Base-by-base conservation (phyloP, 768 basidiomycete genomes). In the Boletellus ananas region DNA sequence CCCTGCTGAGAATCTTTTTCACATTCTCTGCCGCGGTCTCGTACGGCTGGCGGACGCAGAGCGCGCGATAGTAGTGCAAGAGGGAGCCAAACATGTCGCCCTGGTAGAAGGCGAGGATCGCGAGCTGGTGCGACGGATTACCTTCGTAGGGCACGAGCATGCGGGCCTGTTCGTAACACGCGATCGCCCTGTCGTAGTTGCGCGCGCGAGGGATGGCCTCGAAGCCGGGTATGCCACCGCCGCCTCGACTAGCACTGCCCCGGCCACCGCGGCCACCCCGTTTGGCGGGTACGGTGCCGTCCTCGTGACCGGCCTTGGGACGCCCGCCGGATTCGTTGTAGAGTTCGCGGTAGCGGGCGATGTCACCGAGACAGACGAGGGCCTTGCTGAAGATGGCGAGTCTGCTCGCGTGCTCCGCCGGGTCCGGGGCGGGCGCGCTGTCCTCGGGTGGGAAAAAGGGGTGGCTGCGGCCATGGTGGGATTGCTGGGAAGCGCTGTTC, bases 111-210 rank as follows among this genome's bases (percentile, higher is more conserved):
- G 92, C 80, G 29, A 97, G 79, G 52, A 97, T 94, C 4, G 95
- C 96, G 17, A 98, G 82, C 67, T 98, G 96, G 65, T 98, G 95
- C 17, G 88, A 95, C 1, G 96, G 81, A 61, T 97, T 94, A 57
- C 95, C 96, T 56, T 95, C 90, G 48, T 86, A 76, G 0, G 96
- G 95, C 6, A 89, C 72, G 9, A 99, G 76, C 27, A 84, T 63
- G 35, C 87, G 78, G 2, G 96, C 94, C 54, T 90, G 87, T 42
- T 90, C 84, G 67, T 97, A 99, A 64, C 84, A 90, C 43, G 80
- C 79, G 16, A 81, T 80, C 1, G 91, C 90, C 60, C 79, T 84
- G 39, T 82, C 76, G 63, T 85, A 93, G 56, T 85, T 85, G 55
- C 84, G 75, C 27, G 79, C 75, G 27, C 83, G 79, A 21, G 80